phyloP scores from a whole-genome alignment of 202 grass and related monocot genomes.

The Eragrostis tef region DNA sequence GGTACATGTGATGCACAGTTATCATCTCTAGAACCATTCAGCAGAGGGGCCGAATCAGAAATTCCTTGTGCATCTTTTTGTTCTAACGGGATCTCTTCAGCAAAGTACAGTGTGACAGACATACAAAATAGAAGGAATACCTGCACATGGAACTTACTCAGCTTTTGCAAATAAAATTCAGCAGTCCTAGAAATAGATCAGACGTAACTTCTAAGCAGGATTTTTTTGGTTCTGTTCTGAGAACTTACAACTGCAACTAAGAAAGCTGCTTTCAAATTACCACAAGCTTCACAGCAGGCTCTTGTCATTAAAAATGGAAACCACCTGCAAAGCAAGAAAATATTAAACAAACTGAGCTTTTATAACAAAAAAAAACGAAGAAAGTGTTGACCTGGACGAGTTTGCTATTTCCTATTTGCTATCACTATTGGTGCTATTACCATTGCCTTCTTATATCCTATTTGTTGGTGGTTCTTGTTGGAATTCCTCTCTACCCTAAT shows the following conservation, averaged over 20 bases:
- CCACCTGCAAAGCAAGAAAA: slow-evolving; percentile 70
- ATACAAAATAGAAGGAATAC: slow-evolving; percentile 91
- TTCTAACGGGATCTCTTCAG: slow-evolving; percentile 84
- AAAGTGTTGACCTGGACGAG: background rate
- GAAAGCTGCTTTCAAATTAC: slow-evolving; percentile 97
- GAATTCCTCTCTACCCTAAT: background rate
- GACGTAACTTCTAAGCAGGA: background rate
- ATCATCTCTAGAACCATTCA: slow-evolving; percentile 67
- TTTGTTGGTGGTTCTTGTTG: background rate
- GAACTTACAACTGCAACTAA: slow-evolving; percentile 95
- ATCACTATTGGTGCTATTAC: background rate
- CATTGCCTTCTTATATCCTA: background rate
- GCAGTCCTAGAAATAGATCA: background rate
- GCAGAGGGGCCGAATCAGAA: slow-evolving; percentile 90
- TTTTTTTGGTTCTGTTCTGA: slow-evolving; percentile 21
- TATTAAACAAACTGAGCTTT: slow-evolving; percentile 37
- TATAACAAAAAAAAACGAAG: slow-evolving; percentile 14
- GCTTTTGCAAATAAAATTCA: slow-evolving; percentile 14
- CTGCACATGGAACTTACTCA: slow-evolving; percentile 57
- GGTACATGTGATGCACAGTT: slow-evolving; percentile 49
- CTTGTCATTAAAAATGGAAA: slow-evolving; percentile 93
- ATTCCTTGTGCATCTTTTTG: slow-evolving; percentile 48
- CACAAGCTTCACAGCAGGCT: slow-evolving; percentile 96
- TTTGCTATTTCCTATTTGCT: background rate
- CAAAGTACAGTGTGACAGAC: slow-evolving; percentile 88